These are phyloP conservation scores for Phaffomyces thermotolerans DNA, from an alignment of 805 yeast genomes.

Conservation along the genomic window DNA sequence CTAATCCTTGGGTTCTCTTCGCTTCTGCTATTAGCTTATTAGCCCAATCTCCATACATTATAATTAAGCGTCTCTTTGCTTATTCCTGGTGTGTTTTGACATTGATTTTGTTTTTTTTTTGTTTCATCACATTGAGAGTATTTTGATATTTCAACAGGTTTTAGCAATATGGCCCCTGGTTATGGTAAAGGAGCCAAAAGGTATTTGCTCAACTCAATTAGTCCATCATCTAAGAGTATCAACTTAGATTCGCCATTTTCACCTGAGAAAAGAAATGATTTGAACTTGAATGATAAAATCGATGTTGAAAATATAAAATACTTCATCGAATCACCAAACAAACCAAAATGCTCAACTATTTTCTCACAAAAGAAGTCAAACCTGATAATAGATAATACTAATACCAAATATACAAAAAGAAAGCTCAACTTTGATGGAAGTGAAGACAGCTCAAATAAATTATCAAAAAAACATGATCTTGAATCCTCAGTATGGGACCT, in stretches of 20 bases:
- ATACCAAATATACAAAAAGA: not conserved
- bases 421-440: slow-evolving; percentile 1
- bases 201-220: not conserved
- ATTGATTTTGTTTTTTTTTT: not conserved
- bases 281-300: not conserved
- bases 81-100: not conserved
- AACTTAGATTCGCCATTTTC: not conserved
- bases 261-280: slow-evolving; percentile 2
- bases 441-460: not conserved
- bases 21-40: slow-evolving; percentile 82
- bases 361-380: slow-evolving; percentile 2
- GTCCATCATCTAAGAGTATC: not conserved
- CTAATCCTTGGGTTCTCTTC: slow-evolving; percentile 62
- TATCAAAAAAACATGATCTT: not conserved
- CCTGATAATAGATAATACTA: not conserved
- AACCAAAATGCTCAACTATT: slow-evolving; percentile 20
- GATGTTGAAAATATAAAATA: slow-evolving; percentile 3
- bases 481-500: slow-evolving; percentile 4
- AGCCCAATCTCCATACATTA: slow-evolving; percentile 87
- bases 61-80: too few species aligned
- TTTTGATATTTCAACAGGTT: not conserved
- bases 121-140: not conserved
- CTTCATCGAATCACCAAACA: slow-evolving; percentile 19
- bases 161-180: slow-evolving; percentile 1
- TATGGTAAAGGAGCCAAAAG: slow-evolving; percentile 4